Percentiles rank a stretch among this genome's conserved stretches.
These are phyloP conservation scores for Phlebiopsis gigantea DNA, from an alignment of 768 basidiomycete species.

Conservation along the genomic window DNA sequence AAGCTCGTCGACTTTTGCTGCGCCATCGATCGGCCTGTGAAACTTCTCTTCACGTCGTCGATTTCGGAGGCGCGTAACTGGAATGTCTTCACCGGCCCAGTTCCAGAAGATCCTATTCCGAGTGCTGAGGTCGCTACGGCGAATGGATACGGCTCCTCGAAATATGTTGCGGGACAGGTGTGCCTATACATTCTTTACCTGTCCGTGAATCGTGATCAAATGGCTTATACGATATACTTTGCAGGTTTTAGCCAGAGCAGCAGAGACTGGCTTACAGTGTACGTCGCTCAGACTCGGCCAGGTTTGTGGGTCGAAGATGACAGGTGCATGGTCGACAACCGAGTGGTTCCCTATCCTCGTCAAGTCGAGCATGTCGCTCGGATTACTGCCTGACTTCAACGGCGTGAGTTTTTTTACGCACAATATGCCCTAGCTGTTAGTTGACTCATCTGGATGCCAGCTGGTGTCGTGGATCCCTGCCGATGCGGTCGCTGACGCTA, in stretches of 20 bases:
- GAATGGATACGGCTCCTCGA: constrained; percentile 30
- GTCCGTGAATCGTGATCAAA: constrained; percentile 3
- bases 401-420: constrained; percentile 5
- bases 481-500: constrained; percentile 28
- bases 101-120: constrained; percentile 10
- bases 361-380: constrained; percentile 19
- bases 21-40: neutral
- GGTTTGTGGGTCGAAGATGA: constrained; percentile 22
- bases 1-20: constrained; percentile 28
- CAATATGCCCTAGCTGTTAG: neutral
- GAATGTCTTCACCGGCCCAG: constrained; percentile 13
- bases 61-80: constrained; percentile 25
- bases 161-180: constrained; percentile 26
- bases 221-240: neutral
- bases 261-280: constrained; percentile 3
- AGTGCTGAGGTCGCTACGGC: constrained; percentile 22
- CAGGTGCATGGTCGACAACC: constrained; percentile 26
- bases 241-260: constrained; percentile 14
- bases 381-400: constrained; percentile 8
- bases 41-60: constrained; percentile 32
- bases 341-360: constrained; percentile 30
- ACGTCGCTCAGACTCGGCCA: constrained; percentile 31
- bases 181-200: too few species aligned
- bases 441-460: constrained; percentile 5
- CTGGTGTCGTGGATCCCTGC: constrained; percentile 33